Evolutionary conservation across 805 yeast genomes (phyloP).

Genomic region (Myxozyma kluyveri): DNA sequence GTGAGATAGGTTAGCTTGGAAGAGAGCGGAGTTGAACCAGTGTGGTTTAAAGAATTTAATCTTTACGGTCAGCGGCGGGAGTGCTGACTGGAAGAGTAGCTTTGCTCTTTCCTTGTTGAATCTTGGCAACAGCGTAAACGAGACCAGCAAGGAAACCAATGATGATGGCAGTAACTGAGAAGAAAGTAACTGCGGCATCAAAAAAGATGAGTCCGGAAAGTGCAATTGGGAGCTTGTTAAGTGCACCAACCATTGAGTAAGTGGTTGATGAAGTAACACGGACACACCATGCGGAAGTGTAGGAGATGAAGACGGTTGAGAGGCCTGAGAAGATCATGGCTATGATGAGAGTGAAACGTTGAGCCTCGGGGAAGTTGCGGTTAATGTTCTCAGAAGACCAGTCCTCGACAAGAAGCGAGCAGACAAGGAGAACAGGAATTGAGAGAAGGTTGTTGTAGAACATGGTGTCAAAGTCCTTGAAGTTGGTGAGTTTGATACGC

Average conservation of each 20-base stretch:
- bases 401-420: conserved; percentile 81
- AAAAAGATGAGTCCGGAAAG: conserved; percentile 91
- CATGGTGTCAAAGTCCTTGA: conserved; percentile 71
- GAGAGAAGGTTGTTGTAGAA: conserved; percentile 94
- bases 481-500: conserved; percentile 94
- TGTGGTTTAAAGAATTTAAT: too few species aligned
- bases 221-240: conserved; percentile 97
- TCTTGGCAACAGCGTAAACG: conserved; percentile 93
- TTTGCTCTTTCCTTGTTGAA: conserved; percentile 62
- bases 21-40: too few species aligned
- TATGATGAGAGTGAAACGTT: conserved; percentile 64
- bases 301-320: conserved; percentile 93
- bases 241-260: conserved; percentile 98
- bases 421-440: conserved; percentile 76
- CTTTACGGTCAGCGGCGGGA: conserved; percentile 23
- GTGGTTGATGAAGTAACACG: conserved; percentile 98
- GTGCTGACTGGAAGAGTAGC: conserved; percentile 22
- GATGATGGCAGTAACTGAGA: conserved; percentile 84
- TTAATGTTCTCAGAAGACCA: conserved; percentile 82
- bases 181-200: conserved; percentile 91
- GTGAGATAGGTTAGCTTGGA: too few species aligned
- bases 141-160: conserved; percentile 94
- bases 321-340: conserved; percentile 92
- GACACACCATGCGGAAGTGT: conserved; percentile 99
- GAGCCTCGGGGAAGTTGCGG: conserved; percentile 71